A percentile compares a stretch with the other conserved stretches of the same genome.
These are phyloP conservation scores for Trichomonas gallinae DNA, from an alignment of 208 protist species.

Conservation along the genomic window DNA sequence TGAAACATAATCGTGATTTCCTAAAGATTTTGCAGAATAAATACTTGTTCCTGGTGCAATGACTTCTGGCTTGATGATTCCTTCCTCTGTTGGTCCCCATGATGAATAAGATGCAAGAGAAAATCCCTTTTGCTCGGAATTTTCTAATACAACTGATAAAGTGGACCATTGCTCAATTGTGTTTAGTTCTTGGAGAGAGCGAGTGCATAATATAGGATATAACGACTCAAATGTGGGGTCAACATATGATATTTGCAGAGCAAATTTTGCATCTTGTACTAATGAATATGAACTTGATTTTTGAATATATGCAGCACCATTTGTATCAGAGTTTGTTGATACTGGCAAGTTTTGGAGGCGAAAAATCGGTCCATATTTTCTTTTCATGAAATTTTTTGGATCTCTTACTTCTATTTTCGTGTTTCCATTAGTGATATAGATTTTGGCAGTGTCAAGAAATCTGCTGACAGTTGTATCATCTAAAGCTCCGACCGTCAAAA, in stretches of 20 bases:
- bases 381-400: too few relatives aligned
- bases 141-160: neutral
- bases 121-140: neutral
- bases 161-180: neutral
- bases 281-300: too few relatives aligned
- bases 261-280: too few relatives aligned
- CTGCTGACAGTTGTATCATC: too few relatives aligned
- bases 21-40: neutral
- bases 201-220: neutral
- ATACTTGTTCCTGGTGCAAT: neutral
- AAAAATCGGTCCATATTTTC: too few relatives aligned
- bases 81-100: neutral
- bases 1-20: neutral
- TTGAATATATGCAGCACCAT: too few relatives aligned
- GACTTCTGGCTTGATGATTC: neutral
- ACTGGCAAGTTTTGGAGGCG: too few relatives aligned
- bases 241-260: neutral
- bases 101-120: neutral
- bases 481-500: neutral
- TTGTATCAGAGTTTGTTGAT: too few relatives aligned
- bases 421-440: too few relatives aligned
- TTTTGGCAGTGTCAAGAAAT: too few relatives aligned
- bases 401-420: too few relatives aligned
- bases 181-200: neutral
- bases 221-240: neutral